phyloP scores from a whole-genome alignment of 768 basidiomycete species.

The Tricholoma bakamatsutake region DNA sequence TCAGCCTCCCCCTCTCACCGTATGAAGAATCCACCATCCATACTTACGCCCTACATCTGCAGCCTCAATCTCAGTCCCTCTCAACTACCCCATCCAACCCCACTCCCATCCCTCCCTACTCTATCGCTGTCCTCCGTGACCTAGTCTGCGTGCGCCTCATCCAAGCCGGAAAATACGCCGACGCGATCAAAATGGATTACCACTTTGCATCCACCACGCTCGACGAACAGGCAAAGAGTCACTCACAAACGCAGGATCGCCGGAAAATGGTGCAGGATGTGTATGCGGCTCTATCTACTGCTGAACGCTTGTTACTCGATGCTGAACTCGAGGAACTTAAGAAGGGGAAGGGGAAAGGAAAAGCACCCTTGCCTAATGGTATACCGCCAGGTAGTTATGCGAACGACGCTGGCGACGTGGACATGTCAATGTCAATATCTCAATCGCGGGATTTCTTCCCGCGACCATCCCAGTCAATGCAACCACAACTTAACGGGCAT shows the following conservation, averaged over 20 bases:
- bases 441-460: constrained; percentile 65
- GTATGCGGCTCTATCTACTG: constrained; percentile 52
- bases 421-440: constrained; percentile 26
- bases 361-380: constrained; percentile 2
- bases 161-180: constrained; percentile 60
- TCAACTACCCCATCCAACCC: constrained; percentile 19
- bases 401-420: constrained; percentile 21
- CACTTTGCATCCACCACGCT: constrained; percentile 44
- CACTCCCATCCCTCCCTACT: constrained; percentile 35
- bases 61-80: background rate
- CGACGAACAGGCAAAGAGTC: constrained; percentile 23
- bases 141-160: constrained; percentile 76
- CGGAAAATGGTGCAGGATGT: constrained; percentile 65
- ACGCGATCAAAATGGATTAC: constrained; percentile 74
- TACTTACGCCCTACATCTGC: constrained; percentile 49
- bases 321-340: constrained; percentile 40
- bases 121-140: constrained; percentile 62
- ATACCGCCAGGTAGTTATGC: constrained; percentile 5
- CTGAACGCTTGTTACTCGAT: constrained; percentile 61
- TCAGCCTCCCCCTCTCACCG: constrained; percentile 58
- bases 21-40: constrained; percentile 60
- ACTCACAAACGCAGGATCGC: constrained; percentile 44
- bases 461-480: constrained; percentile 6
- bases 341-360: constrained; percentile 2
- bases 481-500: constrained; percentile 7